Percentiles rank a stretch among this genome's conserved stretches.
Conservation (phyloP, 768 basidiomycete genomes). For the Serendipita sp. region DNA sequence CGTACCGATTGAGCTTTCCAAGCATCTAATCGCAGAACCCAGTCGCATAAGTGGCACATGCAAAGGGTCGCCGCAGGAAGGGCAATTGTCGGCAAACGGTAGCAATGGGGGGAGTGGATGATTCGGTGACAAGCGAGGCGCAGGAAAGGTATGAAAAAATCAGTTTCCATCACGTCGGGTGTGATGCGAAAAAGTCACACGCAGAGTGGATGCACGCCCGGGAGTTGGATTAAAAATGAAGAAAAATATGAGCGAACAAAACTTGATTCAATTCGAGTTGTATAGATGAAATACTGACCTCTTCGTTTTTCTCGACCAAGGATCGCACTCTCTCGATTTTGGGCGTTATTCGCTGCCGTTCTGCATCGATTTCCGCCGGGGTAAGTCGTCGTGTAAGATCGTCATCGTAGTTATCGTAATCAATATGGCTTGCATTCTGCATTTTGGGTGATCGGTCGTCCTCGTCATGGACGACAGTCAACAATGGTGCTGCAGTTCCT, state of each 20-base stretch:
- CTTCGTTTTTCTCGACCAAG: not conserved
- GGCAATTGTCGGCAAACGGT: not conserved
- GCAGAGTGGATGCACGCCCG: not conserved
- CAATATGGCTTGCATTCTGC: not conserved
- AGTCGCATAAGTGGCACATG: not conserved
- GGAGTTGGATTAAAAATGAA: not conserved
- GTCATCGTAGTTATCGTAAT: not conserved
- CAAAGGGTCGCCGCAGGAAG: not conserved
- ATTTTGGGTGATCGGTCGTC: not conserved
- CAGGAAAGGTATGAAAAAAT: too few species aligned
- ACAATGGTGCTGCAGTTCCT: not conserved
- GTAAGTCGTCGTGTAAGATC: slow-evolving; percentile 4
- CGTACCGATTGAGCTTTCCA: not conserved
- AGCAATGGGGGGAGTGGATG: not conserved
- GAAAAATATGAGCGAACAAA: not conserved
- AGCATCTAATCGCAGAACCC: not conserved
- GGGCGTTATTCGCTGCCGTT: not conserved
- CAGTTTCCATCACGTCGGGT: not conserved
- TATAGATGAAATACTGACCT: not conserved
- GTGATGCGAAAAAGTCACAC: not conserved
- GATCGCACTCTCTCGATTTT: not conserved
- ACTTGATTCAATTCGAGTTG: not conserved
- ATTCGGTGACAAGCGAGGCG: not conserved
- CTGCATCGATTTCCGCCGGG: not conserved
- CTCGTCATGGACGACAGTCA: not conserved